Percentiles rank a stretch among this genome's conserved stretches.
These are phyloP conservation scores for Perkinsus olseni DNA, from an alignment of 169 alveolate species.

Conservation along the genomic window DNA sequence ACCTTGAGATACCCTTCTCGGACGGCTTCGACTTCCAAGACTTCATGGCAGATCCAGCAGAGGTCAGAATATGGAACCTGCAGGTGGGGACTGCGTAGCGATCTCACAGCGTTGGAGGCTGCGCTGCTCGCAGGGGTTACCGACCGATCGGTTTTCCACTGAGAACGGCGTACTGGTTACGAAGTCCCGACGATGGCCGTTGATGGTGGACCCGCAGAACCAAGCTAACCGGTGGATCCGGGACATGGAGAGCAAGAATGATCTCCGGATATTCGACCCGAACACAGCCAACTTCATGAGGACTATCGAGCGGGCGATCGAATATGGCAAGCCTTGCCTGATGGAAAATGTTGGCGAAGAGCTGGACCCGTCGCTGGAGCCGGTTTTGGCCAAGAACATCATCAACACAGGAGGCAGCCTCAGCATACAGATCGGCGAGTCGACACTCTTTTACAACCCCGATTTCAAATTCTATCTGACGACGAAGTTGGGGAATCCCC, in stretches of 20 bases:
- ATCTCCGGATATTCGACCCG: conserved; percentile 57
- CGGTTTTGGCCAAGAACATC: conserved; percentile 69
- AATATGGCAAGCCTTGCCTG: conserved; percentile 70
- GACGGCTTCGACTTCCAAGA: conserved; percentile 68
- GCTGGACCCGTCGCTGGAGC: conserved; percentile 79
- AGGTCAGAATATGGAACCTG: conserved; percentile 76
- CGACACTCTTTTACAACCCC: conserved; percentile 68
- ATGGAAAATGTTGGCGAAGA: conserved; percentile 82
- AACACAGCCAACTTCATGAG: conserved; percentile 53
- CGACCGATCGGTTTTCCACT: conserved; percentile 82
- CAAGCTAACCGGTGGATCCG: conserved; percentile 86
- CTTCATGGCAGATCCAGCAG: conserved; percentile 74
- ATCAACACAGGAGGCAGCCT: conserved; percentile 52
- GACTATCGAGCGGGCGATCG: conserved; percentile 67
- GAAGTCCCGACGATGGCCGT: conserved; percentile 81
- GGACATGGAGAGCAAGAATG: conserved; percentile 58
- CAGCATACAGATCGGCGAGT: conserved; percentile 69
- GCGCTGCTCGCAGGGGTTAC: conserved; percentile 56
- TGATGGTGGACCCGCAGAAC: conserved; percentile 88
- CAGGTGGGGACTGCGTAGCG: conserved; percentile 2
- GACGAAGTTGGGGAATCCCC: conserved; percentile 86
- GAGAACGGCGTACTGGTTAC: conserved; percentile 87
- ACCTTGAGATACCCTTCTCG: conserved; percentile 69
- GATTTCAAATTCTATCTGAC: conserved; percentile 82
- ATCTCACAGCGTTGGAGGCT: background rate